phyloP scores from a whole-genome alignment of 257 asterid genomes.

The Jacaranda copaia region DNA sequence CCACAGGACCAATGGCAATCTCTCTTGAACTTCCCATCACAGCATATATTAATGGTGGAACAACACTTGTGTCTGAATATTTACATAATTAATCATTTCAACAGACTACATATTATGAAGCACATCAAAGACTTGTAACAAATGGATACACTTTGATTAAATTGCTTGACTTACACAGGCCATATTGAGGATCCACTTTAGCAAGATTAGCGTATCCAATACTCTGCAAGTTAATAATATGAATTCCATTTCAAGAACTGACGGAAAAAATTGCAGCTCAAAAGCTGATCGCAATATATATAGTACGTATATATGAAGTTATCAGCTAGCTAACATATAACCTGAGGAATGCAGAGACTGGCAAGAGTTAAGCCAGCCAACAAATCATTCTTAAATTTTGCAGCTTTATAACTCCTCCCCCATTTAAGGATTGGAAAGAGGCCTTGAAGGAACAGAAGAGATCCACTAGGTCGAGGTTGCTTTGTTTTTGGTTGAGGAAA shows the following conservation, averaged over 20 bases:
- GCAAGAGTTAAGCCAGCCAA: conserved; percentile 93
- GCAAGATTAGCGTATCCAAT: conserved; percentile 93
- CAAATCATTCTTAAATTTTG: conserved; percentile 75
- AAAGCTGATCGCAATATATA: too few relatives aligned
- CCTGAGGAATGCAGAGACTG: conserved; percentile 94
- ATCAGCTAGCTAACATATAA: background rate
- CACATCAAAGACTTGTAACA: background rate
- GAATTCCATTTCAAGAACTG: background rate
- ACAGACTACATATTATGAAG: background rate
- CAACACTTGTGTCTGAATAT: conserved; percentile 58
- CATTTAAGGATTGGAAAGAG: conserved; percentile 80
- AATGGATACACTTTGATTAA: too few relatives aligned
- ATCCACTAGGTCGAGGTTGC: conserved; percentile 37
- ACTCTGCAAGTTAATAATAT: conserved; percentile 55
- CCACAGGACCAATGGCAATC: conserved; percentile 68
- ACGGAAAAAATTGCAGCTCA: background rate
- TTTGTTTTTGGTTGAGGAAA: conserved; percentile 38
- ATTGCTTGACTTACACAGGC: conserved; percentile 63
- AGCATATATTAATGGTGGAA: conserved; percentile 62
- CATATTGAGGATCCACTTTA: conserved; percentile 86
- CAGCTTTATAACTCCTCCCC: conserved; percentile 65
- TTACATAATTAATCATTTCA: background rate
- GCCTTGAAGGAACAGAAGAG: conserved; percentile 51
- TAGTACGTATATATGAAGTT: background rate
- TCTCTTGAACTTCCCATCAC: conserved; percentile 69